phyloP scores from a whole-genome alignment of 192 early-diverging fungal genomes.

The Lobosporangium transversale region DNA sequence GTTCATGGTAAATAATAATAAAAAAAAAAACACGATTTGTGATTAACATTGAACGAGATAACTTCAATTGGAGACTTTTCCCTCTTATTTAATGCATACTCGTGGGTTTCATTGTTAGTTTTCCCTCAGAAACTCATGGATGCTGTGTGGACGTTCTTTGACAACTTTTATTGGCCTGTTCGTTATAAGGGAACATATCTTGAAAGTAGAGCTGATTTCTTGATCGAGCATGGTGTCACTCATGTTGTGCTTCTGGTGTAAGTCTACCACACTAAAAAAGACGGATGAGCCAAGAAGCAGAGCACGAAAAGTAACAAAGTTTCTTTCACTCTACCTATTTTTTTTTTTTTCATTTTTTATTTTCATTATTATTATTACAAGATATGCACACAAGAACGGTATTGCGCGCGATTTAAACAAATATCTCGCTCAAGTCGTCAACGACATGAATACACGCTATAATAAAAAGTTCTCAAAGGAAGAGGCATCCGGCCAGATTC shows the following conservation, averaged over 20 bases:
- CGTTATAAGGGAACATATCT: conserved; percentile 46
- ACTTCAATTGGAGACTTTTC: no score
- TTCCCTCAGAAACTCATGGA: conserved; percentile 54
- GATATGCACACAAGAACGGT: conserved; percentile 58
- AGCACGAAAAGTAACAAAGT: no score
- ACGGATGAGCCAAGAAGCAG: no score
- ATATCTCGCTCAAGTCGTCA: conserved; percentile 34
- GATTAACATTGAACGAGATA: no score
- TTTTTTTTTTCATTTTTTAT: background rate
- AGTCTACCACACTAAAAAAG: no score
- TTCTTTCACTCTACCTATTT: no score
- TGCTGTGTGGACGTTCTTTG: conserved; percentile 54
- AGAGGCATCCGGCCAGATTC: background rate
- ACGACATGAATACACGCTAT: conserved; percentile 48
- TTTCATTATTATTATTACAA: background rate
- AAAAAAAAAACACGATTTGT: no score
- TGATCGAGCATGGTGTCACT: conserved; percentile 43
- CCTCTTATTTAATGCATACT: no score
- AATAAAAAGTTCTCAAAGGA: no score
- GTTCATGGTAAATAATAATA: conserved; percentile 54
- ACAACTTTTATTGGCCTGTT: conserved; percentile 54
- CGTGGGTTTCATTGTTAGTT: no score
- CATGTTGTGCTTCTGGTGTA: conserved; percentile 54
- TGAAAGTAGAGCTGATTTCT: conserved; percentile 36
- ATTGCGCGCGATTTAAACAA: conserved; percentile 54